These are phyloP conservation scores for Pseudocercospora fijiensis DNA, from an alignment of 2,329 filamentous ascomycete species.

Conservation along the genomic window DNA sequence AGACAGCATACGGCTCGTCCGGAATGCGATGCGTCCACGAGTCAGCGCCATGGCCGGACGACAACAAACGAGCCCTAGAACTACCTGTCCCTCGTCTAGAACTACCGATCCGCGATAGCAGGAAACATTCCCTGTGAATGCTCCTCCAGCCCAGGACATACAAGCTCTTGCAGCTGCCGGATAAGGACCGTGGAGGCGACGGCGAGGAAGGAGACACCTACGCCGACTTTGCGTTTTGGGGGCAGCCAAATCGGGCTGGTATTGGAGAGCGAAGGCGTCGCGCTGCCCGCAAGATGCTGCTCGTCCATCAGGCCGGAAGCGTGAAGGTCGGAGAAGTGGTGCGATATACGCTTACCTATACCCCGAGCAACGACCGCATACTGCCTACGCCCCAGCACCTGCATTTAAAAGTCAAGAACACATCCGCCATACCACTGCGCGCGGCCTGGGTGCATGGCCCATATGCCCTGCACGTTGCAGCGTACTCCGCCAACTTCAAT, in stretches of 20 bases:
- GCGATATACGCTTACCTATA: constrained; percentile 88
- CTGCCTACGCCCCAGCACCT: constrained; percentile 79
- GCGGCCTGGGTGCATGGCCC: constrained; percentile 96
- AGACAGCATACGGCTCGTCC: background rate
- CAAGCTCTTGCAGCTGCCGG: constrained; percentile 8
- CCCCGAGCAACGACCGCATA: constrained; percentile 82
- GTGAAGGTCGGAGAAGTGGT: constrained; percentile 94
- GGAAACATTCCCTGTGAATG: constrained; percentile 8
- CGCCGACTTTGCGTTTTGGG: constrained; percentile 7
- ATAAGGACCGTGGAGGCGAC: background rate
- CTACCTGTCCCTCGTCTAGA: too few species aligned
- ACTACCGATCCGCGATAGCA: constrained; percentile 11
- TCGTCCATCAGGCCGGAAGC: constrained; percentile 85
- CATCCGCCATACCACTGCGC: constrained; percentile 81
- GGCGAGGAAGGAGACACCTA: background rate
- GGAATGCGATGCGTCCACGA: background rate
- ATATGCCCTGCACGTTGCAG: constrained; percentile 83
- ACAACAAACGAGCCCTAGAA: background rate
- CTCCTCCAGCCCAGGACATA: constrained; percentile 16
- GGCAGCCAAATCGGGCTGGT: constrained; percentile 4
- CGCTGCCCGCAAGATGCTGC: constrained; percentile 62
- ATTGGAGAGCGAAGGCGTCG: background rate
- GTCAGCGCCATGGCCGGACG: constrained; percentile 6
- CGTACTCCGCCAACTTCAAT: constrained; percentile 79
- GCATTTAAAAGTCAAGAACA: constrained; percentile 86